Evolutionary conservation across 306 rosid genomes (phyloP).

Genomic region (Malus sieversii): DNA sequence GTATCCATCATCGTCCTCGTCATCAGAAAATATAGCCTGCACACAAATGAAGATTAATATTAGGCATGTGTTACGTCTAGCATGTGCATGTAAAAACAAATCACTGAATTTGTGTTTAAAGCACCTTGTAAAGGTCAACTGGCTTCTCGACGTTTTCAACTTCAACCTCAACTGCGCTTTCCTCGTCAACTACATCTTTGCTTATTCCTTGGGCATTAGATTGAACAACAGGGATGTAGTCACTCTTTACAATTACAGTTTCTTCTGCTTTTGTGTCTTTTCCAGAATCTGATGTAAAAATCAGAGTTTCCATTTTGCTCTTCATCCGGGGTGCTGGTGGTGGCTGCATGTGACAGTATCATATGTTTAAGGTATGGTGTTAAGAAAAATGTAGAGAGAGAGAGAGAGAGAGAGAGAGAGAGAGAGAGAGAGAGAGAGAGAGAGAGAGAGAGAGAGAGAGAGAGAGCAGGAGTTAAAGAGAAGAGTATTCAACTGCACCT

Average conservation of each 20-base stretch:
- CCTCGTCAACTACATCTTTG: slow-evolving; percentile 31
- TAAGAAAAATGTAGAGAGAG: not conserved
- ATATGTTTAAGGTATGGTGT: not conserved
- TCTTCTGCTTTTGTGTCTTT: slow-evolving; percentile 51
- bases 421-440: not conserved
- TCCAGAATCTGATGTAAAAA: slow-evolving; percentile 75
- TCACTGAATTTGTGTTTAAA: not conserved
- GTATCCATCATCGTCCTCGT: slow-evolving; percentile 70
- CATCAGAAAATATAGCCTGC: slow-evolving; percentile 98
- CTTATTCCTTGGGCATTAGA: slow-evolving; percentile 29
- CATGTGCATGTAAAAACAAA: not conserved
- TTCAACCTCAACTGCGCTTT: slow-evolving; percentile 50
- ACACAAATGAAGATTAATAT: slow-evolving; percentile 13
- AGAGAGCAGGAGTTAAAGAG: not conserved
- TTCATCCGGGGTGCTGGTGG: slow-evolving; percentile 81
- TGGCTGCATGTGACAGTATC: slow-evolving; percentile 53
- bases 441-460: not conserved
- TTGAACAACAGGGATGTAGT: slow-evolving; percentile 23
- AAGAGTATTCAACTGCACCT: slow-evolving; percentile 38
- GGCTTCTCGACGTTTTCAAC: slow-evolving; percentile 91
- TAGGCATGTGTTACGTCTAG: not conserved
- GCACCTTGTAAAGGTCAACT: slow-evolving; percentile 93
- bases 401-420: not conserved
- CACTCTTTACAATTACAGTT: slow-evolving; percentile 26
- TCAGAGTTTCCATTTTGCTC: slow-evolving; percentile 77